Evolutionary conservation across 1,139 yeast species (phyloP).

Genomic region (Debaryomycetaceae sp.): DNA sequence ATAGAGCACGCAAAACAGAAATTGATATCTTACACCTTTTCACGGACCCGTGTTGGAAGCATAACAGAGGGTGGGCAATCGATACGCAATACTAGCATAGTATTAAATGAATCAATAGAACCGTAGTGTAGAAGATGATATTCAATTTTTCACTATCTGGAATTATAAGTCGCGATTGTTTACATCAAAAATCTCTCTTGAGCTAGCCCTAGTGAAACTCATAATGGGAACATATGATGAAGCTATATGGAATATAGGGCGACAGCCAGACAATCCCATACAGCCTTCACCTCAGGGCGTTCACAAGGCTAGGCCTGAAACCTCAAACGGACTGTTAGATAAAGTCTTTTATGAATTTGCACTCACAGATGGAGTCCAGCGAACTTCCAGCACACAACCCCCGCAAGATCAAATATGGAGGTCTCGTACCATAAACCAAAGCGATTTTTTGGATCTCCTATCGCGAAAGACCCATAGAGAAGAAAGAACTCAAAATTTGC

Average conservation of each 20-base stretch:
- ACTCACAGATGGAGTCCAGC: neutral
- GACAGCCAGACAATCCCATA: neutral
- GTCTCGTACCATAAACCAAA: neutral
- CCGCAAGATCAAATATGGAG: neutral
- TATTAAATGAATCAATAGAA: neutral
- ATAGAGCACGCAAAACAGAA: too few relatives aligned
- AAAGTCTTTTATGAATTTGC: neutral
- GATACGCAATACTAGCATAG: neutral
- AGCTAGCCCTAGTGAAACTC: neutral
- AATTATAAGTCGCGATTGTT: neutral
- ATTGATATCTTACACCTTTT: neutral
- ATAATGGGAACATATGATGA: constrained; percentile 7
- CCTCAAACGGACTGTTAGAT: neutral
- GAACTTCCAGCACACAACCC: neutral
- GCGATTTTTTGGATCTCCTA: neutral
- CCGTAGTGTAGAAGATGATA: neutral
- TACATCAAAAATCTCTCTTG: neutral
- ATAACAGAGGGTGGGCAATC: neutral
- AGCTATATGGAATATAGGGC: constrained; percentile 6
- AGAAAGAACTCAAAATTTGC: neutral
- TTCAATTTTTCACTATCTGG: neutral
- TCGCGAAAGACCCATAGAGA: neutral
- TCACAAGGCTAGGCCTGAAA: neutral
- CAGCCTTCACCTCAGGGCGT: neutral
- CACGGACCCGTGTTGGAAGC: neutral